A percentile compares a stretch with the other conserved stretches of the same genome.
These are phyloP conservation scores for Pontederia crassipes DNA, from an alignment of 176 grass and related monocot species.

Conservation along the genomic window DNA sequence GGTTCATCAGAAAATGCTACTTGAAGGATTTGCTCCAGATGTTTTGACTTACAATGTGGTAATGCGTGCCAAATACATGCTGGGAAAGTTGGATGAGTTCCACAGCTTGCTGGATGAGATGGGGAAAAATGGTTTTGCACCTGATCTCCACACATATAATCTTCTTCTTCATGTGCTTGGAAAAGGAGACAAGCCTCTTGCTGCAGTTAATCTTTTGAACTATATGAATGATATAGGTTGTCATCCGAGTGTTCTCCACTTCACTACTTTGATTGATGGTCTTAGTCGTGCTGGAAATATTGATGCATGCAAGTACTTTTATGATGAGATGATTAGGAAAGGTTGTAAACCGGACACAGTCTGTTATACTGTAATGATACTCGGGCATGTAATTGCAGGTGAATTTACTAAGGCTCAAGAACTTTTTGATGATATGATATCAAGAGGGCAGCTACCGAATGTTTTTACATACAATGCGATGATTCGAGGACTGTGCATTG, in stretches of 20 bases:
- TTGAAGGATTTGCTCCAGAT: constrained; percentile 56
- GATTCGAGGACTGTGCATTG: constrained; percentile 54
- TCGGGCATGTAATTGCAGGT: constrained; percentile 60
- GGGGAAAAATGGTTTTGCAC: constrained; percentile 52
- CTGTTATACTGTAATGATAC: constrained; percentile 86
- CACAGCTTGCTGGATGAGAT: constrained; percentile 82
- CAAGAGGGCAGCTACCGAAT: constrained; percentile 72
- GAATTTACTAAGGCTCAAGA: constrained; percentile 58
- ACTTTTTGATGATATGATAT: constrained; percentile 75
- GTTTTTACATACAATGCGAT: constrained; percentile 91
- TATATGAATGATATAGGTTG: constrained; percentile 83
- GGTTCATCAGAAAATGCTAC: constrained; percentile 76
- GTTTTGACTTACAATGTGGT: constrained; percentile 87
- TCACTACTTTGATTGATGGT: constrained; percentile 93
- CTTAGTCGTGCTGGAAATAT: constrained; percentile 81
- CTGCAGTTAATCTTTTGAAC: constrained; percentile 85
- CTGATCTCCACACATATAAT: constrained; percentile 84
- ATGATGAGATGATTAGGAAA: constrained; percentile 92
- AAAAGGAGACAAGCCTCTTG: constrained; percentile 83
- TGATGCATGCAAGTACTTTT: constrained; percentile 92
- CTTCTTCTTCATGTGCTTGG: constrained; percentile 86
- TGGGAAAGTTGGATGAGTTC: constrained; percentile 77
- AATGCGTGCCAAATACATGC: constrained; percentile 88
- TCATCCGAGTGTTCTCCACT: constrained; percentile 74
- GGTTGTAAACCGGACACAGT: constrained; percentile 72